Evolutionary conservation across 1,139 yeast species (phyloP).

Genomic region (Candida anutae): DNA sequence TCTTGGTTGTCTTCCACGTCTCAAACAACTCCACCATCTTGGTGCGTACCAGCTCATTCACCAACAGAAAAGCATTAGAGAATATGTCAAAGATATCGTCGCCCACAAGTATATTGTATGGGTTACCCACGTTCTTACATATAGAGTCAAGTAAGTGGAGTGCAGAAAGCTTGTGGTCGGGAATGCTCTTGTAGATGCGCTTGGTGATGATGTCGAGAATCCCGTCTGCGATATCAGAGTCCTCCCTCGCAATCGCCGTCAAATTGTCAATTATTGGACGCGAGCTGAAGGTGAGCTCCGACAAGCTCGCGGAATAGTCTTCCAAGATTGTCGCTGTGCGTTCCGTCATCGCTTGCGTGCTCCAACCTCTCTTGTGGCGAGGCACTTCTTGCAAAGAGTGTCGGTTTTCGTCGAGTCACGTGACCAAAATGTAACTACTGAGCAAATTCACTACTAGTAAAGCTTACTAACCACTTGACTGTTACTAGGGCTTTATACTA

Average conservation of each 20-base stretch:
- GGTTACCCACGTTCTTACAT: constrained; percentile 83
- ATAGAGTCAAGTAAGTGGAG: constrained; percentile 87
- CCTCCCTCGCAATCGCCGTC: constrained; percentile 85
- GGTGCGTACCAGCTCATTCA: constrained; percentile 61
- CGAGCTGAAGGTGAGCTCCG: constrained; percentile 80
- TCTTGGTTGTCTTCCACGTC: constrained; percentile 66
- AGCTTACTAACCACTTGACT: no score
- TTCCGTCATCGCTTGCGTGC: no score
- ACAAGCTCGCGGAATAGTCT: constrained; percentile 61
- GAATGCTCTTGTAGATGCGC: constrained; percentile 49
- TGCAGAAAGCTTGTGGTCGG: constrained; percentile 76
- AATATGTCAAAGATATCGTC: constrained; percentile 59
- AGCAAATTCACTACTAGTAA: no score
- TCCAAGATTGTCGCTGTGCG: constrained; percentile 13
- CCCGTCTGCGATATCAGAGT: constrained; percentile 65
- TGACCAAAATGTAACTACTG: no score
- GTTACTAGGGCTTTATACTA: no score
- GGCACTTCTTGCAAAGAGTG: no score
- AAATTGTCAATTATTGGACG: constrained; percentile 81
- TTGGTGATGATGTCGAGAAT: constrained; percentile 66
- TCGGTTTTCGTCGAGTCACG: no score
- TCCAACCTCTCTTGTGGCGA: no score
- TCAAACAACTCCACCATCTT: constrained; percentile 71
- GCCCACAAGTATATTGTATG: constrained; percentile 73
- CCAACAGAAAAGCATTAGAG: constrained; percentile 69